phyloP scores from a whole-genome alignment of 805 yeast genomes.

The Kodamaea leandrae region DNA sequence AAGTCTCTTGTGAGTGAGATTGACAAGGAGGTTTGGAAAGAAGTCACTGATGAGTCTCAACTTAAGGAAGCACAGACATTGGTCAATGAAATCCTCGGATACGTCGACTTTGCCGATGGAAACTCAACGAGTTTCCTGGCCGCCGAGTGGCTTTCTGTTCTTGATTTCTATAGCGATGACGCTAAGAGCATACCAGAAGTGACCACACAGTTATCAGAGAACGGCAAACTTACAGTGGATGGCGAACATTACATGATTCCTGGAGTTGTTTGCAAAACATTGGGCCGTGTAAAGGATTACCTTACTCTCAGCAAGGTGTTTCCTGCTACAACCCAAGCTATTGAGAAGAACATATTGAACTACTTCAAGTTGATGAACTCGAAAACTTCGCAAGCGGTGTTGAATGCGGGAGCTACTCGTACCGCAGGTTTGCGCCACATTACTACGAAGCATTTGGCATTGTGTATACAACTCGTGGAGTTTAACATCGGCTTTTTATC shows the following conservation, averaged over 20 bases:
- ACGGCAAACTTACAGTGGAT: slow-evolving; percentile 15
- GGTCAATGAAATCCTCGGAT: slow-evolving; percentile 25
- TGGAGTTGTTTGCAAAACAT: slow-evolving; percentile 19
- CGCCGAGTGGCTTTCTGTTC: slow-evolving; percentile 24
- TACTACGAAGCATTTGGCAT: slow-evolving; percentile 67
- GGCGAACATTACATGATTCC: slow-evolving; percentile 31
- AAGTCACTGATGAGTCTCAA: slow-evolving; percentile 50
- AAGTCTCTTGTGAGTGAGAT: slow-evolving; percentile 46
- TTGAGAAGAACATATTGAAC: slow-evolving; percentile 48
- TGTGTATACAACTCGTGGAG: slow-evolving; percentile 64
- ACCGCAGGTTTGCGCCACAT: slow-evolving; percentile 74
- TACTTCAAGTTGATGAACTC: slow-evolving; percentile 47
- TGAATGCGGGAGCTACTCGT: slow-evolving; percentile 73
- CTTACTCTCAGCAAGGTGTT: slow-evolving; percentile 56
- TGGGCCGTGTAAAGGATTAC: slow-evolving; percentile 45
- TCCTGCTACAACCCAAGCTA: slow-evolving; percentile 40
- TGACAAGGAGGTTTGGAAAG: slow-evolving; percentile 79
- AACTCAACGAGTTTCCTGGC: slow-evolving; percentile 22
- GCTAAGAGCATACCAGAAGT: background rate
- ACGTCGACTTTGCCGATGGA: slow-evolving; percentile 22
- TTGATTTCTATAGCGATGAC: slow-evolving; percentile 20
- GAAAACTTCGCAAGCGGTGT: slow-evolving; percentile 55
- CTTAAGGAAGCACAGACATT: slow-evolving; percentile 27
- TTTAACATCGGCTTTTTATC: slow-evolving; percentile 38
- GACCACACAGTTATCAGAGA: background rate